phyloP scores from a whole-genome alignment of 2,329 filamentous ascomycete species.

The Paracoccidioides brasiliensis region DNA sequence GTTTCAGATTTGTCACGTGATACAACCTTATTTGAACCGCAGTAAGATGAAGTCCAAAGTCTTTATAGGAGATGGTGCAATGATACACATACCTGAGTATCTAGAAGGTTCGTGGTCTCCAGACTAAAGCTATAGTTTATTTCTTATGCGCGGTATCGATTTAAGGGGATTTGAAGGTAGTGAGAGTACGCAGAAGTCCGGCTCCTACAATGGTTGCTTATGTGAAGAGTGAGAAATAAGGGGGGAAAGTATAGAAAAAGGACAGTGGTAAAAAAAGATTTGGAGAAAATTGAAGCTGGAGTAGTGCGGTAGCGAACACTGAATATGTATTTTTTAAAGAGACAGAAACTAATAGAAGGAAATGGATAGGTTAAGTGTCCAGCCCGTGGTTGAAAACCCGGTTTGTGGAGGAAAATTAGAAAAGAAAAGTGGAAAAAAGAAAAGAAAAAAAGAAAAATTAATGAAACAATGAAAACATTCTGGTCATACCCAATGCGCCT shows the following conservation, averaged over 20 bases:
- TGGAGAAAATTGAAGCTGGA: neutral
- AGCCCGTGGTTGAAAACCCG: neutral
- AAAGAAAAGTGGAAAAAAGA: neutral
- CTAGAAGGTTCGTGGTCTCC: no score
- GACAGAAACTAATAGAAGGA: neutral
- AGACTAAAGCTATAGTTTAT: no score
- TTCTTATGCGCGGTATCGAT: neutral
- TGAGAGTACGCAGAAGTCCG: neutral
- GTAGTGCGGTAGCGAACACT: no score
- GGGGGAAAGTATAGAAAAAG: neutral
- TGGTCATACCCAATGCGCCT: neutral
- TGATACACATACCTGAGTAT: no score
- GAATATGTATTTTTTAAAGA: neutral
- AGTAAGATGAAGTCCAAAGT: neutral
- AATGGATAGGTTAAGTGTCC: neutral
- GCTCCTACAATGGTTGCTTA: neutral
- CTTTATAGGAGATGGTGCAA: neutral
- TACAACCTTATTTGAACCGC: neutral
- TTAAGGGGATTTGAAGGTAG: neutral
- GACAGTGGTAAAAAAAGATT: neutral
- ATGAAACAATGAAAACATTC: neutral
- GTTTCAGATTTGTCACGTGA: neutral
- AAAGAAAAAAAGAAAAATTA: neutral
- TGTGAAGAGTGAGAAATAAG: neutral
- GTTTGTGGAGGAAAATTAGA: no score